A percentile compares a stretch with the other conserved stretches of the same genome.
Evolutionary conservation across 2,329 filamentous ascomycete species (phyloP).

Genomic region (Cadophora luteo-olivacea): DNA sequence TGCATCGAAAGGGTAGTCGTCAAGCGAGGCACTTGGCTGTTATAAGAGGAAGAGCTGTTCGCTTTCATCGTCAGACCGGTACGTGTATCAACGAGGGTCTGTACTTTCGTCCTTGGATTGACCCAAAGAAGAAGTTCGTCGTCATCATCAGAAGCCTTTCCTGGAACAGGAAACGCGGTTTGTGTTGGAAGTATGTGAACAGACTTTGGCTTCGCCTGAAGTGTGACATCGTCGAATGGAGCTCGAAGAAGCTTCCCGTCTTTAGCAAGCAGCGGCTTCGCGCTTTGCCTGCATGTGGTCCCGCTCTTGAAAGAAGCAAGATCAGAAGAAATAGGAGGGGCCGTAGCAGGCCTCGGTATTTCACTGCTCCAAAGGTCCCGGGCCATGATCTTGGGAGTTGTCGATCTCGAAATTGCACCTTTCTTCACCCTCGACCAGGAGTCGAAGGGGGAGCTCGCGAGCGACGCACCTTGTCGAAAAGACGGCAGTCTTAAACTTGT

Average conservation of each 20-base stretch:
- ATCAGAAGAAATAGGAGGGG: background rate
- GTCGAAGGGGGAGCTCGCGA: constrained; percentile 46
- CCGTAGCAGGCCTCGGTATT: constrained; percentile 6
- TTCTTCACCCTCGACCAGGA: constrained; percentile 48
- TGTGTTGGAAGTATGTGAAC: background rate
- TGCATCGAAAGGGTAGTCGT: background rate
- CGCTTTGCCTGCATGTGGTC: too few species aligned
- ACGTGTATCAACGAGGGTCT: constrained; percentile 57
- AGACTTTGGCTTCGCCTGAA: background rate
- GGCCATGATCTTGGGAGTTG: background rate
- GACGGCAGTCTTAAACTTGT: constrained; percentile 39
- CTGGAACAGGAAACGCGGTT: background rate
- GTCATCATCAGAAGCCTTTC: constrained; percentile 39
- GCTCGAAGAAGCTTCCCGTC: constrained; percentile 17
- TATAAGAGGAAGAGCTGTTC: background rate
- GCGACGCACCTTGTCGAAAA: constrained; percentile 29
- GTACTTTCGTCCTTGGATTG: constrained; percentile 63
- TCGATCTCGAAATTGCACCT: constrained; percentile 3
- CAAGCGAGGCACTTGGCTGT: background rate
- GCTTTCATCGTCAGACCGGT: constrained; percentile 56
- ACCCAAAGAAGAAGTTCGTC: constrained; percentile 58
- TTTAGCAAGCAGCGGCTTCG: constrained; percentile 12
- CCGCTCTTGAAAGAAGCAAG: background rate
- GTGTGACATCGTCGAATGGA: background rate
- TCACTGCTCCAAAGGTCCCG: background rate